Evolutionary conservation across 352 stramenopile species (phyloP).

Genomic region (Globisporangium cystogenes): DNA sequence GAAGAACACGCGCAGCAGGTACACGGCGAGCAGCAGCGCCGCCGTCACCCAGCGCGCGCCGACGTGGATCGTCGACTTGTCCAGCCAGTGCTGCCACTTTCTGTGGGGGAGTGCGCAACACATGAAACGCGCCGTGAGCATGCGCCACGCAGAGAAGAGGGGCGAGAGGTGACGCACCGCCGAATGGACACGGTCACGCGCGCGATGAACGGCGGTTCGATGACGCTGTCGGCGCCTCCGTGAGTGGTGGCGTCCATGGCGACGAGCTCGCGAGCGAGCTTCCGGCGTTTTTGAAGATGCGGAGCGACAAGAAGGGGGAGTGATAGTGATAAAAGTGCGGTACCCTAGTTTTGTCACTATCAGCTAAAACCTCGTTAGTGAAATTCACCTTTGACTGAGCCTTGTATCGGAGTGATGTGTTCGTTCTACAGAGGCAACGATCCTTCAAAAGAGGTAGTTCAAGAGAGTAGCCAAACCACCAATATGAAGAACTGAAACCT

Average conservation of each 20-base stretch:
- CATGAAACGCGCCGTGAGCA: background rate
- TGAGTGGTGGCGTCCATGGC: conserved; percentile 29
- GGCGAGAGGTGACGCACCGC: conserved; percentile 29
- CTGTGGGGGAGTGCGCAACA: conserved; percentile 27
- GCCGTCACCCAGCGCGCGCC: conserved; percentile 91
- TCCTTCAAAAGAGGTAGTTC: too few relatives aligned
- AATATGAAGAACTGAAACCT: too few relatives aligned
- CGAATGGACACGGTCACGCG: conserved; percentile 74
- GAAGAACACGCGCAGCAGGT: conserved; percentile 91
- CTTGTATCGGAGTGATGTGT: too few relatives aligned
- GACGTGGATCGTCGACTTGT: conserved; percentile 97
- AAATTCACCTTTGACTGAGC: too few relatives aligned
- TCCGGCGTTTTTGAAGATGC: too few relatives aligned
- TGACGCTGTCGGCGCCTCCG: conserved; percentile 57
- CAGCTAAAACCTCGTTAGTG: too few relatives aligned
- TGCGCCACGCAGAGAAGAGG: background rate
- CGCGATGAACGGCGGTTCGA: conserved; percentile 75
- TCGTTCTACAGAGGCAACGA: too few relatives aligned
- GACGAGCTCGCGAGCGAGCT: too few relatives aligned
- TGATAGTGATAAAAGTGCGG: too few relatives aligned
- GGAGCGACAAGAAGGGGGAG: too few relatives aligned
- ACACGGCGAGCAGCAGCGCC: conserved; percentile 80
- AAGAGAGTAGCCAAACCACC: too few relatives aligned
- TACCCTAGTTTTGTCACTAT: too few relatives aligned
- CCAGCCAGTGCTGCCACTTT: conserved; percentile 96